A percentile compares a stretch with the other conserved stretches of the same genome.
Evolutionary conservation across 768 basidiomycete species (phyloP).

Genomic region (Phlebiopsis gigantea): DNA sequence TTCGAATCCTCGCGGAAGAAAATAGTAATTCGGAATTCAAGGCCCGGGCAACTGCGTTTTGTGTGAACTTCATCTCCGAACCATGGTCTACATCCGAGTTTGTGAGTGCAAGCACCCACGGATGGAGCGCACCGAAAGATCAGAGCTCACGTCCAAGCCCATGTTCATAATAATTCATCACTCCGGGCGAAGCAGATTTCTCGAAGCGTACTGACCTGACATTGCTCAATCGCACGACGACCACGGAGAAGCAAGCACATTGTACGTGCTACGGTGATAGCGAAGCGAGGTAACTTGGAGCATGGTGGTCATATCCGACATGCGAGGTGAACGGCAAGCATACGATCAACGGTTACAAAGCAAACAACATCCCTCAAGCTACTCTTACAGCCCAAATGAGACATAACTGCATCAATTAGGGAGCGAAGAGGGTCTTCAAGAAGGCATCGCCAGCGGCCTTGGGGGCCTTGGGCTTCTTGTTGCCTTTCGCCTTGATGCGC

Average conservation of each 20-base stretch:
- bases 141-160: neutral
- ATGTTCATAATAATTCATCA: neutral
- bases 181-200: neutral
- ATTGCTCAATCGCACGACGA: neutral
- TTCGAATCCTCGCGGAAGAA: neutral
- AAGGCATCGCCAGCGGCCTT: conserved; percentile 74
- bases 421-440: conserved; percentile 80
- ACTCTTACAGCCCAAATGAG: conserved; percentile 6
- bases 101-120: neutral
- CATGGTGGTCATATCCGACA: conserved; percentile 14
- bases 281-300: conserved; percentile 3
- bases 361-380: conserved; percentile 1
- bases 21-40: neutral
- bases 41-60: neutral
- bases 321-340: conserved; percentile 7
- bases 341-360: conserved; percentile 3
- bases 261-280: neutral
- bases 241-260: neutral
- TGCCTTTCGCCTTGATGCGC: conserved; percentile 57
- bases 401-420: conserved; percentile 48
- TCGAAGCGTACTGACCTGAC: neutral
- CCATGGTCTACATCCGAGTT: neutral
- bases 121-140: neutral
- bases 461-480: conserved; percentile 58
- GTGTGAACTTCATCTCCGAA: neutral